Conservation (phyloP, 1,284 basidiomycete species). For the Meripilus lineatus region DNA sequence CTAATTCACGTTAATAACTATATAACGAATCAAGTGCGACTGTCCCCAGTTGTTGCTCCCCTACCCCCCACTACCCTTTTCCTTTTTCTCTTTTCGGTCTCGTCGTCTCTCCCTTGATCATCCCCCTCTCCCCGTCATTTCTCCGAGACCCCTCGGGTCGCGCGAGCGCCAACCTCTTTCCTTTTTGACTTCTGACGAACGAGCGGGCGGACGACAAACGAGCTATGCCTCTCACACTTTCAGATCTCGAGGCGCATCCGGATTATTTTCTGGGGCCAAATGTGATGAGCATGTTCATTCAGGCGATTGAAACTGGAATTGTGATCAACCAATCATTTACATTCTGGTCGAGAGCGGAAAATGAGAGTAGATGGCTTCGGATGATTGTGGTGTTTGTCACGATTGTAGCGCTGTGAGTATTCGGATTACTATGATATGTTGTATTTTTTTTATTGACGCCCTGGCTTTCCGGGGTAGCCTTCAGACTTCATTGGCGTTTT, state of each 20-base stretch:
- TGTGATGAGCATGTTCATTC: slow-evolving; percentile 21
- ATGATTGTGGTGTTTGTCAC: slow-evolving; percentile 17
- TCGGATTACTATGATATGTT: background rate
- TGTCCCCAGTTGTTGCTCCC: no score
- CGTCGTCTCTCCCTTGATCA: no score
- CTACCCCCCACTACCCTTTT: no score
- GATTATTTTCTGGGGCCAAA: slow-evolving; percentile 22
- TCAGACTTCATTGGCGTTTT: slow-evolving; percentile 22
- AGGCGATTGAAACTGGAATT: slow-evolving; percentile 25
- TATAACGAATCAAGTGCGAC: no score
- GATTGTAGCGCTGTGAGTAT: slow-evolving; percentile 23
- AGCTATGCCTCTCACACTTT: slow-evolving; percentile 17
- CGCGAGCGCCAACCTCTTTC: no score
- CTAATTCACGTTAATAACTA: no score
- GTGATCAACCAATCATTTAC: slow-evolving; percentile 25
- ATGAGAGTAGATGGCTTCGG: slow-evolving; percentile 18
- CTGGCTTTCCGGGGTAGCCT: slow-evolving; percentile 12
- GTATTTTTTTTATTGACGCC: background rate
- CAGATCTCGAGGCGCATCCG: slow-evolving; percentile 18
- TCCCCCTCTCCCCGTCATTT: no score
- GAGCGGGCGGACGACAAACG: no score
- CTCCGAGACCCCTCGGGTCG: no score
- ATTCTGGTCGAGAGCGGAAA: slow-evolving; percentile 23
- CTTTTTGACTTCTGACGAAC: no score
- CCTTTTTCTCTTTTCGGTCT: no score